phyloP scores from a whole-genome alignment of 2,329 filamentous ascomycete species.

The Fusarium algeriense region DNA sequence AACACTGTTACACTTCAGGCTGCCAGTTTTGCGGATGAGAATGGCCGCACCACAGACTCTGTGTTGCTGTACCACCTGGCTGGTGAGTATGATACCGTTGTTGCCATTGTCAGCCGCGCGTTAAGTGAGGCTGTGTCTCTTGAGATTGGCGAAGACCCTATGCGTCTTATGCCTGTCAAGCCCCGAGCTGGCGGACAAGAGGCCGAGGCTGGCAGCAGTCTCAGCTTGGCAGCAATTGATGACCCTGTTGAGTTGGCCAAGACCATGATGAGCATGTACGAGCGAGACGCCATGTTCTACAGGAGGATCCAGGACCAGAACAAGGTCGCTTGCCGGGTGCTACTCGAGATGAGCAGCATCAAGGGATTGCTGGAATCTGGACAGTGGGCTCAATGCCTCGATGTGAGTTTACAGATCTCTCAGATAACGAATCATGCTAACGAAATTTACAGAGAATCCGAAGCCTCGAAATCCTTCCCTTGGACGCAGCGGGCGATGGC shows the following conservation, averaged over 20 bases:
- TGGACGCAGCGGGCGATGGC: constrained; percentile 80
- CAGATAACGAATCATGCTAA: constrained; percentile 26
- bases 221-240: constrained; percentile 71
- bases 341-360: constrained; percentile 72
- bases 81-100: constrained; percentile 95
- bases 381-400: constrained; percentile 69
- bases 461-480: constrained; percentile 81
- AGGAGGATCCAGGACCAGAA: constrained; percentile 69
- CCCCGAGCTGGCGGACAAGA: constrained; percentile 67
- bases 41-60: constrained; percentile 91
- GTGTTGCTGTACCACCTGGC: constrained; percentile 95
- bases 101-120: constrained; percentile 87
- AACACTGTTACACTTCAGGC: constrained; percentile 93
- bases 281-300: constrained; percentile 71
- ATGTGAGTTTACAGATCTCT: constrained; percentile 60
- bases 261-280: constrained; percentile 74
- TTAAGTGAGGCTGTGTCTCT: constrained; percentile 90
- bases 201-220: constrained; percentile 63
- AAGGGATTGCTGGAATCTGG: constrained; percentile 67
- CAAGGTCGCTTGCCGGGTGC: constrained; percentile 66
- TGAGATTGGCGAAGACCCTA: constrained; percentile 84
- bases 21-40: constrained; percentile 92
- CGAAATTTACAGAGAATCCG: constrained; percentile 73
- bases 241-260: constrained; percentile 70
- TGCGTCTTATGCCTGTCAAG: constrained; percentile 83